Conservation (phyloP, 2,329 filamentous ascomycete species). For the Ascochyta fabae region DNA sequence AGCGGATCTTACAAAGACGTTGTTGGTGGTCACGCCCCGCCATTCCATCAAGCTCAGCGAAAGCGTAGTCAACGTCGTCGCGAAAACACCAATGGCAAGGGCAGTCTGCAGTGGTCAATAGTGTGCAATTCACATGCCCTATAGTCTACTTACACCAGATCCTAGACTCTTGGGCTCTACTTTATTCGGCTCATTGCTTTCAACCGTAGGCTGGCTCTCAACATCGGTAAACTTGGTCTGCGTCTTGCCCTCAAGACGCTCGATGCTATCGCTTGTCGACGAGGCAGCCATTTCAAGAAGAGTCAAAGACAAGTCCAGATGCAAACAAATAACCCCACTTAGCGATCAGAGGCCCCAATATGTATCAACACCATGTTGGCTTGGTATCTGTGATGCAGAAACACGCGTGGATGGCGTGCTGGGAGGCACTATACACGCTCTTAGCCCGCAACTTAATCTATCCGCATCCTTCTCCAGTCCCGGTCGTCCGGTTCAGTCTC, state of each 20-base stretch:
- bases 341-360: neutral
- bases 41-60: slow-evolving; percentile 63
- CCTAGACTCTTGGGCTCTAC: slow-evolving; percentile 19
- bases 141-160: slow-evolving; percentile 46
- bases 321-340: too few relatives aligned
- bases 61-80: slow-evolving; percentile 61
- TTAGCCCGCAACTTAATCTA: neutral
- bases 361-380: neutral
- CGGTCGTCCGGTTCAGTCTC: neutral
- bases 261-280: slow-evolving; percentile 9
- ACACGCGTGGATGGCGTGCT: too few relatives aligned
- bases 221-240: slow-evolving; percentile 15
- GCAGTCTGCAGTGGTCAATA: slow-evolving; percentile 49
- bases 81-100: slow-evolving; percentile 60
- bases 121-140: too few relatives aligned
- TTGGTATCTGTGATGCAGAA: neutral
- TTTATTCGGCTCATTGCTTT: neutral
- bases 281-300: slow-evolving; percentile 10
- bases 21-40: slow-evolving; percentile 58
- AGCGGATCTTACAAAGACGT: slow-evolving; percentile 50
- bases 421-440: too few relatives aligned
- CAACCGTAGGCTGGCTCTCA: slow-evolving; percentile 23
- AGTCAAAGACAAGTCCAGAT: too few relatives aligned
- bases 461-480: neutral
- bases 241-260: slow-evolving; percentile 14